A percentile compares a stretch with the other conserved stretches of the same genome.
Conservation (phyloP, 1,284 basidiomycete species). For the Wolfiporia cocos region DNA sequence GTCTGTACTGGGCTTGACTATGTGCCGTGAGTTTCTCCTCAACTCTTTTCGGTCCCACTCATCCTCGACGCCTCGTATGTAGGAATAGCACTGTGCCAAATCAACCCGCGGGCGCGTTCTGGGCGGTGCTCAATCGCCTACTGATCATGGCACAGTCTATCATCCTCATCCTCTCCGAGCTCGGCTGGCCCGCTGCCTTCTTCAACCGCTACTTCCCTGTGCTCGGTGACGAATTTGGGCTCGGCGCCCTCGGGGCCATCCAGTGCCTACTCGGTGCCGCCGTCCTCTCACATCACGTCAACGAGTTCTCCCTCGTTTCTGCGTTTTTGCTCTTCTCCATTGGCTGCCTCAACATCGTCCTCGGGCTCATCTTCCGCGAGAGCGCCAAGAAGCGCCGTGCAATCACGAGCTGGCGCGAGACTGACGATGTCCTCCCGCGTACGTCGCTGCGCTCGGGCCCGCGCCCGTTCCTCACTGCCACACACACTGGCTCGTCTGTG, state of each 20-base stretch:
- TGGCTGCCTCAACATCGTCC: slow-evolving; percentile 77
- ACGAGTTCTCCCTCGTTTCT: slow-evolving; percentile 75
- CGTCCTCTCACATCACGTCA: slow-evolving; percentile 77
- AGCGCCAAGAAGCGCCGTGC: slow-evolving; percentile 56
- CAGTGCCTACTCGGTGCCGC: slow-evolving; percentile 77
- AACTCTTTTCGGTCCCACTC: background rate
- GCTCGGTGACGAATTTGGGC: slow-evolving; percentile 75
- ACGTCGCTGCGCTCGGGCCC: slow-evolving; percentile 25
- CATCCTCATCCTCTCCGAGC: slow-evolving; percentile 63
- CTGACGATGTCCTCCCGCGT: slow-evolving; percentile 46
- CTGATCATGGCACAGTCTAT: slow-evolving; percentile 76
- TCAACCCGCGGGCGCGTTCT: slow-evolving; percentile 82
- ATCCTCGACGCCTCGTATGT: slow-evolving; percentile 3
- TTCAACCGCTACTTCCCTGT: slow-evolving; percentile 83
- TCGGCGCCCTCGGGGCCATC: slow-evolving; percentile 78
- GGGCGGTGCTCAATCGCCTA: slow-evolving; percentile 78
- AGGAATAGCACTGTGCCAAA: slow-evolving; percentile 79
- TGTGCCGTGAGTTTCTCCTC: slow-evolving; percentile 48
- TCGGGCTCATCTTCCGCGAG: slow-evolving; percentile 69
- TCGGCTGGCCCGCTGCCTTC: slow-evolving; percentile 64
- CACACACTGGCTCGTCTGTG: slow-evolving; percentile 6
- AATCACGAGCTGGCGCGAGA: slow-evolving; percentile 54
- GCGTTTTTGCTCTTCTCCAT: slow-evolving; percentile 85
- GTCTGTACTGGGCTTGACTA: slow-evolving; percentile 57
- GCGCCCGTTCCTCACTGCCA: slow-evolving; percentile 7